Conservation (phyloP, 768 basidiomycete genomes). For the Amanita thiersii region DNA sequence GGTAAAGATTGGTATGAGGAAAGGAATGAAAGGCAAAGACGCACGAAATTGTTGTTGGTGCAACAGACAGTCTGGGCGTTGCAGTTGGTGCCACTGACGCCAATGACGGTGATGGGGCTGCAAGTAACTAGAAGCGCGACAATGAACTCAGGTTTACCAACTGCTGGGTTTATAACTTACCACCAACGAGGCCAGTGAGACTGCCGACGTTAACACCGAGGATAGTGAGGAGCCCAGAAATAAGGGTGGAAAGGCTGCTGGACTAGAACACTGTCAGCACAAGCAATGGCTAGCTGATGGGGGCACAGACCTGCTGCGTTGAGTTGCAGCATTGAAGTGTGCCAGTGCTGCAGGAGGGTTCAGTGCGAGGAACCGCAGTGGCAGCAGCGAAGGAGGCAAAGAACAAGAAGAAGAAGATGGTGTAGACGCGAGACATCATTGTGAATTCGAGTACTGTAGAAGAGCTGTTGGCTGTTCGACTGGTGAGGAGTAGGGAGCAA, state of each 20-base stretch:
- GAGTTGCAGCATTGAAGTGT: slow-evolving; percentile 11
- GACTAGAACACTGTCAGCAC: background rate
- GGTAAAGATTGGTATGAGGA: background rate
- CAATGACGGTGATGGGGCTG: slow-evolving; percentile 9
- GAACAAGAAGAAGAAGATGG: background rate
- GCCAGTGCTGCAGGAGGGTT: slow-evolving; percentile 11
- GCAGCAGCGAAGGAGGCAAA: background rate
- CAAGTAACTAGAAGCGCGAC: slow-evolving; percentile 4
- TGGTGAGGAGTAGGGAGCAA: background rate
- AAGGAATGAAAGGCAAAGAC: slow-evolving; percentile 1
- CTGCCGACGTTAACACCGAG: slow-evolving; percentile 9
- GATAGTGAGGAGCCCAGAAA: slow-evolving; percentile 1
- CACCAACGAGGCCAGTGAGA: slow-evolving; percentile 12
- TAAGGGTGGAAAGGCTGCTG: slow-evolving; percentile 3
- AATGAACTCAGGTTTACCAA: background rate
- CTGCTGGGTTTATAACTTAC: background rate
- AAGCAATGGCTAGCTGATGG: background rate
- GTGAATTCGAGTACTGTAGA: background rate
- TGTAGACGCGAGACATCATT: background rate
- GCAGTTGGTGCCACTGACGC: slow-evolving; percentile 10
- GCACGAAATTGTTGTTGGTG: slow-evolving; percentile 20
- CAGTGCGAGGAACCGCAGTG: background rate
- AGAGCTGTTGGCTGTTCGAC: background rate
- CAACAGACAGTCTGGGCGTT: slow-evolving; percentile 21
- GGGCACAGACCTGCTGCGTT: slow-evolving; percentile 3